A percentile compares a stretch with the other conserved stretches of the same genome.
These are phyloP conservation scores for Kurtzmaniella quercitrusa DNA, from an alignment of 1,139 yeast species.

Conservation along the genomic window DNA sequence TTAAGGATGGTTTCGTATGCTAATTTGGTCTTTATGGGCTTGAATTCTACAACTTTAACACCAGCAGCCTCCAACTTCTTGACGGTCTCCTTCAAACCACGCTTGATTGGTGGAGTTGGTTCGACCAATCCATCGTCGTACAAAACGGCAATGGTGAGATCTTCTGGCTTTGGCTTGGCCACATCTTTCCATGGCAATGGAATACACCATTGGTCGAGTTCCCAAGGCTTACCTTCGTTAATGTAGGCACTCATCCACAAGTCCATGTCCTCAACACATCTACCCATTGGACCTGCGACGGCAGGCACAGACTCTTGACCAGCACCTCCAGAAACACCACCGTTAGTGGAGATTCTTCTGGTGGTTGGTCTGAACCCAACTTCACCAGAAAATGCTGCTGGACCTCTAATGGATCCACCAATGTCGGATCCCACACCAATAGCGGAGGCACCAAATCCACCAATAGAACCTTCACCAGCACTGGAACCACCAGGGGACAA, in stretches of 20 bases:
- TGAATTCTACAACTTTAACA: constrained; percentile 36
- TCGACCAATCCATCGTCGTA: constrained; percentile 36
- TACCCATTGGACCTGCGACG: constrained; percentile 61
- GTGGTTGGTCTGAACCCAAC: constrained; percentile 69
- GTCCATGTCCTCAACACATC: constrained; percentile 59
- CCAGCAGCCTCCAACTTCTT: constrained; percentile 28
- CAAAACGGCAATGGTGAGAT: constrained; percentile 34
- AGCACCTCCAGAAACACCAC: constrained; percentile 50
- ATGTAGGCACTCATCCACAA: constrained; percentile 55
- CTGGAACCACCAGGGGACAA: constrained; percentile 61
- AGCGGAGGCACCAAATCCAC: constrained; percentile 60
- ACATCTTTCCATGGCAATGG: constrained; percentile 55
- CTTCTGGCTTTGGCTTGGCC: constrained; percentile 36
- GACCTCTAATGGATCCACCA: constrained; percentile 75
- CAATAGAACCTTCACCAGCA: constrained; percentile 73
- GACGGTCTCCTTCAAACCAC: constrained; percentile 26
- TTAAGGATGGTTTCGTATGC: constrained; percentile 49
- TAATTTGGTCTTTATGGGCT: constrained; percentile 47
- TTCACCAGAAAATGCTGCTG: constrained; percentile 68
- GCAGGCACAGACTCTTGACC: constrained; percentile 59
- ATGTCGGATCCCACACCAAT: constrained; percentile 75
- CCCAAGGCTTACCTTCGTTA: constrained; percentile 68
- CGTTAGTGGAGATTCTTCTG: constrained; percentile 49
- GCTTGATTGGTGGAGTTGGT: constrained; percentile 54
- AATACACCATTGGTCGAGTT: constrained; percentile 49